Conservation (phyloP, 2,329 filamentous ascomycete species). For the Diatrype stigma region DNA sequence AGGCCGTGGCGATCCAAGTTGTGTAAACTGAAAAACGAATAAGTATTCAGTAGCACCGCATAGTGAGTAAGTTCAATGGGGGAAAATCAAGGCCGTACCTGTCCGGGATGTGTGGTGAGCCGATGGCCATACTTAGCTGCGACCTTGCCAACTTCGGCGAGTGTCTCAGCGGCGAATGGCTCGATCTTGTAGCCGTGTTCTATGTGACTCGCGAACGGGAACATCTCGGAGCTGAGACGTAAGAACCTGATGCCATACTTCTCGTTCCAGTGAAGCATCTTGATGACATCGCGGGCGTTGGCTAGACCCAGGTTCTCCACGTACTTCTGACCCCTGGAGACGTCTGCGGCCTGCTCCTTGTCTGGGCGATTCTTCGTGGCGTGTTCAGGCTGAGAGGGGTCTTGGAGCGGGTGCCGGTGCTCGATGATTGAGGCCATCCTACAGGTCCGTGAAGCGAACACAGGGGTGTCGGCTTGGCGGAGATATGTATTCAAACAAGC, state of each 20-base stretch:
- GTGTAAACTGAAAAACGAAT: conserved; percentile 62
- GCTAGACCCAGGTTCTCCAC: conserved; percentile 74
- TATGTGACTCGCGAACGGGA: conserved; percentile 87
- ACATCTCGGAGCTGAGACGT: conserved; percentile 92
- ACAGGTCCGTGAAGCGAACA: conserved; percentile 89
- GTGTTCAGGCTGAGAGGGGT: conserved; percentile 74
- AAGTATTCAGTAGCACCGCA: conserved; percentile 5
- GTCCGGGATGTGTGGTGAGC: conserved; percentile 85
- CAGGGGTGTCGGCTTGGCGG: conserved; percentile 71
- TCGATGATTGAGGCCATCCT: conserved; percentile 87
- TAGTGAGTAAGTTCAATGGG: too few relatives aligned
- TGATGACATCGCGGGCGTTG: conserved; percentile 77
- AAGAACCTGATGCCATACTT: conserved; percentile 89
- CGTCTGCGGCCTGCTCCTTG: conserved; percentile 62
- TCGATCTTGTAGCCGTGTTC: conserved; percentile 82
- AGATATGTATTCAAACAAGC: conserved; percentile 93
- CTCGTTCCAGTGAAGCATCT: conserved; percentile 90
- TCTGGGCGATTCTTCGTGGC: conserved; percentile 83
- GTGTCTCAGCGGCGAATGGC: conserved; percentile 73
- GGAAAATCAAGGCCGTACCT: conserved; percentile 37
- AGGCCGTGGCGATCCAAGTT: conserved; percentile 76
- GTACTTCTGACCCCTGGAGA: conserved; percentile 64
- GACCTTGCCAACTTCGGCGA: conserved; percentile 73
- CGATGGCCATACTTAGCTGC: conserved; percentile 77
- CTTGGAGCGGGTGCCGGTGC: conserved; percentile 74